These are phyloP conservation scores for Zea luxurians DNA, from an alignment of 176 grass and related monocot genomes.

Conservation along the genomic window DNA sequence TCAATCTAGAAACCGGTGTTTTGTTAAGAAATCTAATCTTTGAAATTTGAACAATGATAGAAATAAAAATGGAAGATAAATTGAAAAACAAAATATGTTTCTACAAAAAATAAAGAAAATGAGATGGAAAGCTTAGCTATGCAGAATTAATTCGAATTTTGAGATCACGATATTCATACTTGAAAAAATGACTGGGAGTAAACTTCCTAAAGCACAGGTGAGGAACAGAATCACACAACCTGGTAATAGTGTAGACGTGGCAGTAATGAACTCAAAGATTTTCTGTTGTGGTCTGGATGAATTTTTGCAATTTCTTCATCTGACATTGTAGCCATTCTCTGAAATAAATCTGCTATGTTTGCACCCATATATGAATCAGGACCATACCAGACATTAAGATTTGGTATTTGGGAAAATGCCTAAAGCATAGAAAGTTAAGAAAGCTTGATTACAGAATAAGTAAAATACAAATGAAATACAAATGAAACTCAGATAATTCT, in stretches of 20 bases:
- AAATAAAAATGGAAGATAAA: slow-evolving; percentile 20
- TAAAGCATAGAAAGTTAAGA: slow-evolving; percentile 35
- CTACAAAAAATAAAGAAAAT: not conserved
- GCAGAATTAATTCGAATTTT: not conserved
- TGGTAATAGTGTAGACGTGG: slow-evolving; percentile 75
- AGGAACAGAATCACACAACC: slow-evolving; percentile 39
- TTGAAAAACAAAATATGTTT: not conserved
- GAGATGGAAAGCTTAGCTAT: not conserved
- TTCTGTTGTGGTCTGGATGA: slow-evolving; percentile 74
- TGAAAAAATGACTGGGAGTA: not conserved
- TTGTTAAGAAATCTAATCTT: not conserved
- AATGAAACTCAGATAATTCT: slow-evolving; percentile 21
- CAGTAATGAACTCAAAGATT: slow-evolving; percentile 69
- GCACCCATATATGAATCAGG: slow-evolving; percentile 99
- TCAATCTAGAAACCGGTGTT: not conserved
- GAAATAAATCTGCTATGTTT: slow-evolving; percentile 90
- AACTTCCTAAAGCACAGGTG: slow-evolving; percentile 24
- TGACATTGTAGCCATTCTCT: slow-evolving; percentile 79
- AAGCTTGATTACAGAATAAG: slow-evolving; percentile 23
- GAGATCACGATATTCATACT: not conserved
- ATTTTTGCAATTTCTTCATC: slow-evolving; percentile 91
- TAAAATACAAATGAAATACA: slow-evolving; percentile 26
- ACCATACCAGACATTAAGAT: slow-evolving; percentile 91
- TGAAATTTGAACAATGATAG: not conserved
- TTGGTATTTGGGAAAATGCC: slow-evolving; percentile 90